Conservation (phyloP, 2,329 filamentous ascomycete genomes). For the Botryotinia convoluta region DNA sequence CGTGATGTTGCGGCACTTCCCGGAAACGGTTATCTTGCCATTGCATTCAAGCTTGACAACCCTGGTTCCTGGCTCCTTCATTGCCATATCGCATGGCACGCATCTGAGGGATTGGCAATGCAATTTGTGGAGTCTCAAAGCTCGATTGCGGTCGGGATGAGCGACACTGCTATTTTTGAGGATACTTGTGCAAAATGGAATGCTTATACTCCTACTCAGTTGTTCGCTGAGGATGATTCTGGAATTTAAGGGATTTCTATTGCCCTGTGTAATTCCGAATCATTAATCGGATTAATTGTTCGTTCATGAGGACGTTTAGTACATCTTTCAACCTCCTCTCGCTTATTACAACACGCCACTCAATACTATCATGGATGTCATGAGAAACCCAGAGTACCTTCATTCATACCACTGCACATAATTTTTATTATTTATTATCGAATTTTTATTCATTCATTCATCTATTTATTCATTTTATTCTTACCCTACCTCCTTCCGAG, state of each 20-base stretch:
- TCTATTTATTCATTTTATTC: background rate
- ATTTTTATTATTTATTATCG: background rate
- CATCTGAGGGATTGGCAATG: slow-evolving; percentile 50
- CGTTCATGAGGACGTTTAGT: background rate
- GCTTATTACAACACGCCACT: background rate
- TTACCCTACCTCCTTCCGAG: background rate
- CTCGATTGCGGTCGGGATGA: slow-evolving; percentile 28
- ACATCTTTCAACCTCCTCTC: background rate
- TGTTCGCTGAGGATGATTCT: slow-evolving; percentile 33
- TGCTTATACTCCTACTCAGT: slow-evolving; percentile 23
- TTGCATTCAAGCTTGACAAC: slow-evolving; percentile 38
- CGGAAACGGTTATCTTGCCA: slow-evolving; percentile 35
- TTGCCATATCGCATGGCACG: slow-evolving; percentile 50
- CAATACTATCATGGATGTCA: background rate
- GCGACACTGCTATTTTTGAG: slow-evolving; percentile 23
- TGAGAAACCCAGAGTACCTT: background rate
- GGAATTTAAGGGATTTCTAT: slow-evolving; percentile 27
- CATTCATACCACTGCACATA: background rate
- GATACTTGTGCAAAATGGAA: slow-evolving; percentile 32
- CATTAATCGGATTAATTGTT: background rate
- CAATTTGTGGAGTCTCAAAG: slow-evolving; percentile 47
- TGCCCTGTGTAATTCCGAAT: background rate
- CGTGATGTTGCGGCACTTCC: slow-evolving; percentile 51
- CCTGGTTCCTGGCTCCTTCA: slow-evolving; percentile 39
- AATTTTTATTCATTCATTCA: background rate